These are phyloP conservation scores for Phytophthora palmivora DNA, from an alignment of 352 stramenopile genomes.

Conservation along the genomic window DNA sequence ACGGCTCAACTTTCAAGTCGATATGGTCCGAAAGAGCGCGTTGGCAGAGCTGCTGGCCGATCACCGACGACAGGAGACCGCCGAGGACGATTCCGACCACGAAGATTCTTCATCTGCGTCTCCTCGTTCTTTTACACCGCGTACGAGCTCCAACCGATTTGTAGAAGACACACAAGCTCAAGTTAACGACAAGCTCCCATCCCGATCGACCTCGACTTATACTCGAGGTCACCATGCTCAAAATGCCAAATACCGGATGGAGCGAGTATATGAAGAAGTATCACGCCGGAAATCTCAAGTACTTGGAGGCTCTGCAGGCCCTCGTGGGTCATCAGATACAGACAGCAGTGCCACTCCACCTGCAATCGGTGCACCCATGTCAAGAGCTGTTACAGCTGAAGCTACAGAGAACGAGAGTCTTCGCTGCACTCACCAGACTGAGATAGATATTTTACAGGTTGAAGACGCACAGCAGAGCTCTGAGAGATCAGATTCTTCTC, in stretches of 20 bases:
- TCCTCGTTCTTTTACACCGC: neutral
- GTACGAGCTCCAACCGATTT: constrained; percentile 8
- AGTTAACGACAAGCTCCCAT: constrained; percentile 1
- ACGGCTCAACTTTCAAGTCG: constrained; percentile 7
- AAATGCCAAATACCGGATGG: constrained; percentile 55
- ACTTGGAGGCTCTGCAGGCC: constrained; percentile 13
- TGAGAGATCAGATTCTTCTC: constrained; percentile 13
- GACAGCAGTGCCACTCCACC: constrained; percentile 34
- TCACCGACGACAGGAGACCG: constrained; percentile 33
- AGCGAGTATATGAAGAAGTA: constrained; percentile 60
- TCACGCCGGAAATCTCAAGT: constrained; percentile 44
- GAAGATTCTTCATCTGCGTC: neutral
- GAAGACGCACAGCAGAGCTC: neutral
- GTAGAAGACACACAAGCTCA: constrained; percentile 23
- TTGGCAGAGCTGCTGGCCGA: constrained; percentile 36
- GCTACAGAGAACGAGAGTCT: constrained; percentile 36
- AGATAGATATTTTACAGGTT: neutral
- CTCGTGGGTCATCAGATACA: constrained; percentile 34
- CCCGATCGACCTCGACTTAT: constrained; percentile 13
- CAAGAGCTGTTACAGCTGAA: constrained; percentile 1
- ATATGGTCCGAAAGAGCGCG: constrained; percentile 41
- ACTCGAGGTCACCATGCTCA: constrained; percentile 13
- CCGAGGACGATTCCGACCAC: constrained; percentile 5
- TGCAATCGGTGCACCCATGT: constrained; percentile 15
- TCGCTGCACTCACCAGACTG: constrained; percentile 23